Evolutionary conservation across 2,329 filamentous ascomycete species (phyloP).

Genomic region (Trichoderma simmonsii): DNA sequence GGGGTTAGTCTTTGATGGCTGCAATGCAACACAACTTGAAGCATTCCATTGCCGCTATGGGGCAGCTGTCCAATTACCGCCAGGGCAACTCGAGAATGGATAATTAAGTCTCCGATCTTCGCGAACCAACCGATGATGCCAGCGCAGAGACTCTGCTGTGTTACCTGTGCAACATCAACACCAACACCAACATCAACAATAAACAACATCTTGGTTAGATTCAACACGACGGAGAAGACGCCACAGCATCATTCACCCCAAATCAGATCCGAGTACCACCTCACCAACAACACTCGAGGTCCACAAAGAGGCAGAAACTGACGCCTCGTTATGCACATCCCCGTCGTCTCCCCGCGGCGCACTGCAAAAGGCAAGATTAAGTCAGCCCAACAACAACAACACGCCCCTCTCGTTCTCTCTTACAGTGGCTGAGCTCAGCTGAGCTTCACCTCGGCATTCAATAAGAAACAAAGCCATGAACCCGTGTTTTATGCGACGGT

Average conservation of each 20-base stretch:
- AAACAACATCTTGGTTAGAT: background rate
- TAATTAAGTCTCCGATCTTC: background rate
- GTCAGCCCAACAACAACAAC: background rate
- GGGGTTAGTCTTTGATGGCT: conserved; percentile 7
- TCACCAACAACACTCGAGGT: background rate
- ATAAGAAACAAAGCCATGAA: background rate
- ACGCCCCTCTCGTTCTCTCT: background rate
- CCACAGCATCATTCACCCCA: background rate
- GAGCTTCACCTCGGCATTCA: background rate
- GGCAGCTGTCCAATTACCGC: background rate
- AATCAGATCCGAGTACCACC: background rate
- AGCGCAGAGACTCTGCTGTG: background rate
- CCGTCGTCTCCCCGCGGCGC: background rate
- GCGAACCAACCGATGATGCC: background rate
- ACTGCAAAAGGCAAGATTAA: background rate
- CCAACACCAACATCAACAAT: background rate
- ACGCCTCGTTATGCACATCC: background rate
- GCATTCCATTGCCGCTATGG: background rate
- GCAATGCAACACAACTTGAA: conserved; percentile 9
- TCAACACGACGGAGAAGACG: background rate
- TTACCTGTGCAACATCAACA: background rate
- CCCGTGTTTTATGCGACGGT: background rate
- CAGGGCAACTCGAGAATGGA: background rate
- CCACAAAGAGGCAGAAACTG: background rate
- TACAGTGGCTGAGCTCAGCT: background rate